phyloP scores from a whole-genome alignment of 495 filamentous ascomycete genomes.

The Lasiosphaeris hirsuta region DNA sequence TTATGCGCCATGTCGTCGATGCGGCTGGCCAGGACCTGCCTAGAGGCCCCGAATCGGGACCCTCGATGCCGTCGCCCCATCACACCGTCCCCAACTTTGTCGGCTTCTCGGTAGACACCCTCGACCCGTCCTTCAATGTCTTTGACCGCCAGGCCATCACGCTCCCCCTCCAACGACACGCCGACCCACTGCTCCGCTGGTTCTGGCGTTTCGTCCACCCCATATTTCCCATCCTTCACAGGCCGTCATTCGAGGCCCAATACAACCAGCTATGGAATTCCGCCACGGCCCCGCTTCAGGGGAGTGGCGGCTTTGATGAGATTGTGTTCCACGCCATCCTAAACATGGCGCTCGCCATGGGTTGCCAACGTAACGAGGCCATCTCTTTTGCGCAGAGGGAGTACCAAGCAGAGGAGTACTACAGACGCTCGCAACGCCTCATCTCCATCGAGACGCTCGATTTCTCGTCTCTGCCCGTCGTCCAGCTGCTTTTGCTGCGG shows the following conservation, averaged over 20 bases:
- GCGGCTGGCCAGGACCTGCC: neutral
- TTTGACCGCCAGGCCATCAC: constrained; percentile 16
- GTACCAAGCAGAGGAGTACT: constrained; percentile 32
- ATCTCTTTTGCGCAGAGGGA: constrained; percentile 21
- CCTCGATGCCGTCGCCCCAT: neutral
- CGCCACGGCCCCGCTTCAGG: neutral
- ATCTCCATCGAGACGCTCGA: constrained; percentile 37
- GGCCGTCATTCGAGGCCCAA: constrained; percentile 26
- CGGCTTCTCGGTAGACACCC: constrained; percentile 1
- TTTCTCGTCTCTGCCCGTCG: constrained; percentile 24
- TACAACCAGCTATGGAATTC: constrained; percentile 31
- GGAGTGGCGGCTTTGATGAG: constrained; percentile 8
- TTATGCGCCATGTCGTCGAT: constrained; percentile 7
- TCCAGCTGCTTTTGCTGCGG: constrained; percentile 39
- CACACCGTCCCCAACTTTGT: constrained; percentile 1
- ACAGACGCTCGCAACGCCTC: constrained; percentile 29
- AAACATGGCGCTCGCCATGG: constrained; percentile 40
- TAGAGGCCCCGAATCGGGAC: neutral
- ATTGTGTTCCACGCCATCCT: constrained; percentile 34
- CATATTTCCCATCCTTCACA: constrained; percentile 39
- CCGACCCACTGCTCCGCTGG: constrained; percentile 33
- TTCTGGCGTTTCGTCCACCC: constrained; percentile 37
- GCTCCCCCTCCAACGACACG: constrained; percentile 32
- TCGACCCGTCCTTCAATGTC: neutral
- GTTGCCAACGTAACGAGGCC: constrained; percentile 32